Evolutionary conservation across 805 yeast genomes (phyloP), one percentile per base, ranked within the genome.

Genomic region (Trichomonascus vanleenenianus): DNA sequence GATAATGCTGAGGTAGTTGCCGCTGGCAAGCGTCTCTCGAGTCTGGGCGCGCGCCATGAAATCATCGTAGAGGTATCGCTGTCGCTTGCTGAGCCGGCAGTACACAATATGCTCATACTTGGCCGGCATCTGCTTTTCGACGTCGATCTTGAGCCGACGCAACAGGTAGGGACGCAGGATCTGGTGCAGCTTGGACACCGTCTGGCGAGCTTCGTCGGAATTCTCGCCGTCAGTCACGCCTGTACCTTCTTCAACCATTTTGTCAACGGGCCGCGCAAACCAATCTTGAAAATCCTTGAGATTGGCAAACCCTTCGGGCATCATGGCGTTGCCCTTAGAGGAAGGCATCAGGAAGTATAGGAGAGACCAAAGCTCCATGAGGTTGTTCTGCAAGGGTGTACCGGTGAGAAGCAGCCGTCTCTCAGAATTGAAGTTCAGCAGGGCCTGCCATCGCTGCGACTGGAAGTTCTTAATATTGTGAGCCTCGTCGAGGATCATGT

Each of bases 41-140:
- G 99, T 93, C 58, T 91, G 91, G 6, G 98, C 95, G 52, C 98
- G 73, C 1, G 96, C 84, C 95, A 93, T 86, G 59, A 93, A 93
- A 63, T 93, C 99, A 62, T 93, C 98, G 57, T 93, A 93, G 45
- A 93, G 65, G 57, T 78, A 85, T 49, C 97, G 68, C 61, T 93
- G 99, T 52, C 99, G 76, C 56, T 93, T 88, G 1, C 97, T 88
- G 39, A 93, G 67, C 22, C 95, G 76, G 67, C 98, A 94, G 60
- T 85, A 86, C 4, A 93, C 81, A 48, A 93, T 81, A 62, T 93
- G 99, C 62, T 93, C 99, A 62, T 88, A 85, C 59, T 93, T 93
- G 0, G 85, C 96, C 1, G 99, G 99, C 98, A 93, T 93, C 64
- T 93, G 98, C 59, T 91, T 88, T 57, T 93, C 99, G 11, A 93